Percentiles rank a stretch among this genome's conserved stretches.
Conservation (phyloP, 2,329 filamentous ascomycete species). For the Exophiala calicioides region DNA sequence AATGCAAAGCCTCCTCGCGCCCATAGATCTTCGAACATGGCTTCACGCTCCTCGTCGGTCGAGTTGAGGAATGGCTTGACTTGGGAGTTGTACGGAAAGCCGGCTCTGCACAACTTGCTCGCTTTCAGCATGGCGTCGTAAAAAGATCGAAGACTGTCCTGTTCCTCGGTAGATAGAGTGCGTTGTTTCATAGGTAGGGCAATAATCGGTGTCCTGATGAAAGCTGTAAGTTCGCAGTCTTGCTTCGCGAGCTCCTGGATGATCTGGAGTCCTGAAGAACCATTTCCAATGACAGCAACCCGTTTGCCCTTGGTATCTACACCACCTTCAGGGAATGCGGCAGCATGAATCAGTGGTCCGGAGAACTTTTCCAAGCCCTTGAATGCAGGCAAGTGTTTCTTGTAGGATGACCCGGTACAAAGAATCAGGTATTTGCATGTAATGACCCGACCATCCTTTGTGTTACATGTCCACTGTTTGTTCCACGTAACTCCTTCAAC, state of each 20-base stretch:
- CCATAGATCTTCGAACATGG: not conserved
- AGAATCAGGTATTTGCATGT: not conserved
- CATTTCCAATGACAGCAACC: constrained; percentile 66
- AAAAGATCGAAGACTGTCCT: not conserved
- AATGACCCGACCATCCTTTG: not conserved
- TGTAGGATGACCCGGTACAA: not conserved
- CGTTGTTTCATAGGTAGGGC: constrained; percentile 43
- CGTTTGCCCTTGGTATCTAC: constrained; percentile 61
- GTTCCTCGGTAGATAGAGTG: not conserved
- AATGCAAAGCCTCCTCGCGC: constrained; percentile 54
- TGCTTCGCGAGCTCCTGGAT: constrained; percentile 54
- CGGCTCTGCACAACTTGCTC: too few species aligned
- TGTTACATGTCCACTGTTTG: not conserved
- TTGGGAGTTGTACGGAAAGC: not conserved
- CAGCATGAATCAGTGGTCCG: constrained; percentile 60
- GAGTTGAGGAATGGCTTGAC: not conserved
- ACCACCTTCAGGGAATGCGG: constrained; percentile 59
- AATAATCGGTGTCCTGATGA: not conserved
- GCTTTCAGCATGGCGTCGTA: not conserved
- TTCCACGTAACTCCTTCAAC: not conserved
- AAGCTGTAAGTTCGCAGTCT: not conserved
- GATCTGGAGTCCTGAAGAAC: constrained; percentile 65
- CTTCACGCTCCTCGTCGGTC: not conserved
- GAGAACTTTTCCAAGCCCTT: constrained; percentile 62
- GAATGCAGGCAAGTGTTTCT: constrained; percentile 58